Base-by-base conservation (phyloP, 208 protist species). In the Leishmania tropica region DNA sequence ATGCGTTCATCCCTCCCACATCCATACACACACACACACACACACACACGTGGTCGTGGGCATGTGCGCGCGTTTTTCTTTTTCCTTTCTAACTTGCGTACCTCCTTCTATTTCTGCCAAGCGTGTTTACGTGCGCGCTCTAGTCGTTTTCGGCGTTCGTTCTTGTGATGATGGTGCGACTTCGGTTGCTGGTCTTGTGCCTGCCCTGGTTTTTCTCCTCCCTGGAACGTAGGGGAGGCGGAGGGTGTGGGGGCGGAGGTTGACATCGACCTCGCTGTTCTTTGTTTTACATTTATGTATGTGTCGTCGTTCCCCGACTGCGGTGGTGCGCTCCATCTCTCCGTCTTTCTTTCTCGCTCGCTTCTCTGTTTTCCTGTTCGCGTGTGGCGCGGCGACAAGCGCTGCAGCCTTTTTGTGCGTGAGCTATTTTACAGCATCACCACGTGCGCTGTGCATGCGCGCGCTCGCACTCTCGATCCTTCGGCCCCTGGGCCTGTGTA, bases 401-500 rank as follows among this genome's bases (percentile, higher is more conserved):
- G 31, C 62, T 40, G 13, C 28, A 8, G 15, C 62, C 31, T 68
- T 3, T 68, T 40, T 5, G 6, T 68, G 15, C 62, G 62, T 68
- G 13, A 21, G 19, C 21, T 24, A 40, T 68, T 40, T 35, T 21
- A 6, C 3, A 13, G 67, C 40, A 10, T 72, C 37, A n/a, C 67
- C 67, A 72, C 58, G 7, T 31, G 17, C 56, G 56, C 21, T 62
- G 56, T n/a, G 17, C 56, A 31, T n/a, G 56, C 24, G 31, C 40
- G 21, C 42, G 67, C 19, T 70, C 42, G 45, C 47, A 11, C 76
- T 72, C n/a, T 71, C 24, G 21, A 13, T 75, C 17, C 37, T 56
- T 47, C 17, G 77, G 48, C 54, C n/a, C 35, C 21, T 83, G 40
- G 35, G 78, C n/a, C 37, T 78, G n/a, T 83, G 78, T 51, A 17